A percentile compares a stretch with the other conserved stretches of the same genome.
Evolutionary conservation across 2,329 filamentous ascomycete species (phyloP).

Genomic region (Neopestalotiopsis sp.): DNA sequence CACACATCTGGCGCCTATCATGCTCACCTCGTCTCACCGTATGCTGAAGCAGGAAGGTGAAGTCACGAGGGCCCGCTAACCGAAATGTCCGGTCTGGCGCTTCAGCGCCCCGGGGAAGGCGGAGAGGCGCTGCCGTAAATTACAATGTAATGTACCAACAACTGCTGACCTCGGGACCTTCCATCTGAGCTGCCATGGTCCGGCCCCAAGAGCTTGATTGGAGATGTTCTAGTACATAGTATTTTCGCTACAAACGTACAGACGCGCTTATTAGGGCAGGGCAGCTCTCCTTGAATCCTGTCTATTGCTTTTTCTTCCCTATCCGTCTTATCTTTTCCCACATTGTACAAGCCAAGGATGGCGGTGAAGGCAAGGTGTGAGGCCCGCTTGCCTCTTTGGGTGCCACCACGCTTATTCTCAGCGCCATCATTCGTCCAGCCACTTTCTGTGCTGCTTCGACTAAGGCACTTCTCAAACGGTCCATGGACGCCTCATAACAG

Average conservation of each 20-base stretch:
- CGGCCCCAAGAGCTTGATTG: not conserved
- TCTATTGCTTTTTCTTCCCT: not conserved
- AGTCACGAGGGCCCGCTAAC: constrained; percentile 4
- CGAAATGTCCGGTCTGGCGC: not conserved
- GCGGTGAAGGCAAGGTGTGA: not conserved
- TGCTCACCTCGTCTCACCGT: constrained; percentile 12
- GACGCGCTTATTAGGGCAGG: not conserved
- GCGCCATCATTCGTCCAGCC: not conserved
- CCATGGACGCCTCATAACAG: not conserved
- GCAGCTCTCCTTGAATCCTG: not conserved
- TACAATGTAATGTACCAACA: not conserved
- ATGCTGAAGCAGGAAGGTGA: constrained; percentile 12
- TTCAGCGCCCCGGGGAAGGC: not conserved
- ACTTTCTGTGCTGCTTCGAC: not conserved
- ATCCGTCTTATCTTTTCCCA: not conserved
- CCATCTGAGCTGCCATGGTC: constrained; percentile 10
- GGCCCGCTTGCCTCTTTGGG: constrained; percentile 18
- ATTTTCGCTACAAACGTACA: not conserved
- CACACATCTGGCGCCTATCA: not conserved
- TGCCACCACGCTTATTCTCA: not conserved
- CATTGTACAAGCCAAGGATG: not conserved
- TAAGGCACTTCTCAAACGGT: not conserved
- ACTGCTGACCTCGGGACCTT: constrained; percentile 8
- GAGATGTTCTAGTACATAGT: not conserved
- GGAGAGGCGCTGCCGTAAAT: not conserved